Conservation (phyloP, 164 flowering plant species). For the Magnolia changhungtana region DNA sequence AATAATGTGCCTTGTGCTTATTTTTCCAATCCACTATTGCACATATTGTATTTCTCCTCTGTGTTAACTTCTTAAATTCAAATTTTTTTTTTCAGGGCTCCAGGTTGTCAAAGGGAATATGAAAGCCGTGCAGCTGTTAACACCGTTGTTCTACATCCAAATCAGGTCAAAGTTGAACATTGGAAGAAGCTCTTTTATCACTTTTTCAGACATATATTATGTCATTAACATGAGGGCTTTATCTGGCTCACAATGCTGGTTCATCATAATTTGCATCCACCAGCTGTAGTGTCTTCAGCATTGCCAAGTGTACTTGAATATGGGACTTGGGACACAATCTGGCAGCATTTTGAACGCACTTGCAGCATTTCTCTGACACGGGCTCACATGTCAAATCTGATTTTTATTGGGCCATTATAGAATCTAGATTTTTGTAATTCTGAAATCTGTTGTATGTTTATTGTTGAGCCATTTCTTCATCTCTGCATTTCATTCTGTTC, state of each 20-base stretch:
- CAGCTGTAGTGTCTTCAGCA: not conserved
- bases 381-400: not conserved
- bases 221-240: not conserved
- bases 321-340: not conserved
- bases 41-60: not conserved
- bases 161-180: slow-evolving; percentile 69
- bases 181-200: not conserved
- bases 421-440: not conserved
- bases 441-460: not conserved
- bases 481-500: no score
- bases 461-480: no score
- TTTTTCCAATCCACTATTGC: not conserved
- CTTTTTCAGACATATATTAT: not conserved
- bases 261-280: not conserved
- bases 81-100: slow-evolving; percentile 53
- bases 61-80: slow-evolving; percentile 7
- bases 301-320: not conserved
- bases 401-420: not conserved
- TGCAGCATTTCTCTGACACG: not conserved
- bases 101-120: slow-evolving; percentile 96
- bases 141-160: slow-evolving; percentile 96
- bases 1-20: not conserved
- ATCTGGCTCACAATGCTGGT: not conserved
- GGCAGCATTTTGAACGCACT: not conserved
- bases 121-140: slow-evolving; percentile 99